phyloP scores from a whole-genome alignment of 1,284 basidiomycete species.

The Heliocybe sulcata region DNA sequence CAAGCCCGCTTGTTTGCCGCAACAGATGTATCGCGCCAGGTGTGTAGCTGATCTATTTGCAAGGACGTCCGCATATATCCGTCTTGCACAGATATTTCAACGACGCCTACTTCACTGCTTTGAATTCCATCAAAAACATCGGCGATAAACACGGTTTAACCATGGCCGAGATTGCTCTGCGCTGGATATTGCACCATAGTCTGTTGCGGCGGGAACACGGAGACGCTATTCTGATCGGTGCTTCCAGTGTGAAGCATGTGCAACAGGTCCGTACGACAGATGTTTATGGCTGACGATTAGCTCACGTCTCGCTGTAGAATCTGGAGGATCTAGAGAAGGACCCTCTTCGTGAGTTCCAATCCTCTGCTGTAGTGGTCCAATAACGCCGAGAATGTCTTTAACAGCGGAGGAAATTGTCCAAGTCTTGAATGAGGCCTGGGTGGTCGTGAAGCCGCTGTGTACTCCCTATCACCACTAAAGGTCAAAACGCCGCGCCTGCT shows the following conservation, averaged over 20 bases:
- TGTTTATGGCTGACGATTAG: background rate
- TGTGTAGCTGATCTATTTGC: background rate
- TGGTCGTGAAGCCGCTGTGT: conserved; percentile 4
- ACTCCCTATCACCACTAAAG: conserved; percentile 2
- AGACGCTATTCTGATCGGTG: conserved; percentile 36
- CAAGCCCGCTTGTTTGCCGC: background rate
- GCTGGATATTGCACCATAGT: conserved; percentile 40
- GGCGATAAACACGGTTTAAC: conserved; percentile 28
- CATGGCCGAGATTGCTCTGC: conserved; percentile 32
- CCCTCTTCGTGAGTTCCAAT: conserved; percentile 27
- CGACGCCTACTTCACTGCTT: conserved; percentile 30
- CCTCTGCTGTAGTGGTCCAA: no score
- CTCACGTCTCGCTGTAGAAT: conserved; percentile 21
- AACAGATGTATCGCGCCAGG: background rate
- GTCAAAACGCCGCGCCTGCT: no score
- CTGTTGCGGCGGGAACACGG: conserved; percentile 28
- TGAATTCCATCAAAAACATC: conserved; percentile 23
- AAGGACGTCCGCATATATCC: background rate
- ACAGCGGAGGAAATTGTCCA: conserved; percentile 15
- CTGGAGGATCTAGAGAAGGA: conserved; percentile 38
- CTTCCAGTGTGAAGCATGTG: conserved; percentile 33
- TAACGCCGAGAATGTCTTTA: background rate
- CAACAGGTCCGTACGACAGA: conserved; percentile 20
- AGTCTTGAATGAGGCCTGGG: conserved; percentile 15
- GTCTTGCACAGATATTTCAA: conserved; percentile 23